Evolutionary conservation across 768 basidiomycete species (phyloP).

Genomic region (Auriculariales sp.): DNA sequence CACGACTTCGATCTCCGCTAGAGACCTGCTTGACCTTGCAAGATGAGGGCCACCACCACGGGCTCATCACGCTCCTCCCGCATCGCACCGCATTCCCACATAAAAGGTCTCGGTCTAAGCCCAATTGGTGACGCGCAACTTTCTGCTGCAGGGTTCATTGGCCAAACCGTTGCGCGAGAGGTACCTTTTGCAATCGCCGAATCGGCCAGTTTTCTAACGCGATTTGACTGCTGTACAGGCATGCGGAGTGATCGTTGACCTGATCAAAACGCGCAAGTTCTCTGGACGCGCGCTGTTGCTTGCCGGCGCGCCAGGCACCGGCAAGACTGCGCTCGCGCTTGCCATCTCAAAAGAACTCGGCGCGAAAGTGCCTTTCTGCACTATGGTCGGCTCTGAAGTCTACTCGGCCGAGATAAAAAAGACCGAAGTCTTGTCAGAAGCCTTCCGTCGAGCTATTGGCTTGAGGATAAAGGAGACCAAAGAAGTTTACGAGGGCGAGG

Average conservation of each 20-base stretch:
- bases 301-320: constrained; percentile 92
- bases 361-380: constrained; percentile 90
- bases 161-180: constrained; percentile 83
- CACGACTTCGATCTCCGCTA: too few relatives aligned
- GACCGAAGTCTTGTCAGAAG: constrained; percentile 92
- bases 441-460: constrained; percentile 89
- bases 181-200: constrained; percentile 31
- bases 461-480: constrained; percentile 98
- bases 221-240: constrained; percentile 49
- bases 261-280: constrained; percentile 84
- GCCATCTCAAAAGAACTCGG: constrained; percentile 93
- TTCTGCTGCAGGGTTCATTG: constrained; percentile 77
- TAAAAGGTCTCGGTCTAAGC: constrained; percentile 86
- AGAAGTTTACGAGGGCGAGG: constrained; percentile 96
- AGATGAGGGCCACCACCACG: too few relatives aligned
- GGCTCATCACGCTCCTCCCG: constrained; percentile 49
- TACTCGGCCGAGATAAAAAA: constrained; percentile 97
- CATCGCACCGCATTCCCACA: constrained; percentile 88
- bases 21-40: too few relatives aligned
- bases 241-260: constrained; percentile 79
- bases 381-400: constrained; percentile 97
- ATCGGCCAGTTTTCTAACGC: not conserved
- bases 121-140: constrained; percentile 64
- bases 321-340: constrained; percentile 94
- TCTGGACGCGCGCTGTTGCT: constrained; percentile 85